These are phyloP conservation scores for Gastrodia elata DNA, from an alignment of 106 monocot genomes.

Conservation along the genomic window DNA sequence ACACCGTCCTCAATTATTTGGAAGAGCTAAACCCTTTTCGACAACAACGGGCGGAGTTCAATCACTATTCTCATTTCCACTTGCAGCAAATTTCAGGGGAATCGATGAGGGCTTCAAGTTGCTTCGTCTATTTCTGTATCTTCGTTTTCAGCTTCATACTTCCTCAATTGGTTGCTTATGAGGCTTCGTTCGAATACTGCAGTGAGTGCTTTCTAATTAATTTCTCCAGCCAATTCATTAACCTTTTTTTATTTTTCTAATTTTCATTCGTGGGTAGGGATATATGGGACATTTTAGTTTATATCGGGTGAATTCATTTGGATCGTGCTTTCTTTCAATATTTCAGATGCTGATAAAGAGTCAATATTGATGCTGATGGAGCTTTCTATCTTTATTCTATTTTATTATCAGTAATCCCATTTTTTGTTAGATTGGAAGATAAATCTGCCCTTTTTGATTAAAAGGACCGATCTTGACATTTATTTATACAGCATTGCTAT, in stretches of 20 bases:
- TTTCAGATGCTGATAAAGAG: background rate
- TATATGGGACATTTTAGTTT: background rate
- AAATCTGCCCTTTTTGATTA: background rate
- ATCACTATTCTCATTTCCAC: background rate
- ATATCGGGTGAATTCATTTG: background rate
- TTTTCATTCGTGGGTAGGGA: background rate
- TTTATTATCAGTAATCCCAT: background rate
- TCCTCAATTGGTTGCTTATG: background rate
- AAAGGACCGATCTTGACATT: background rate
- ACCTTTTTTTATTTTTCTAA: background rate
- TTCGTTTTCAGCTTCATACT: background rate
- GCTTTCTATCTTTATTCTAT: background rate
- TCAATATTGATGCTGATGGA: background rate
- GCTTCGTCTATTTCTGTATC: background rate
- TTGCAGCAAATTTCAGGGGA: background rate
- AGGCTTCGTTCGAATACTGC: slow-evolving; percentile 8
- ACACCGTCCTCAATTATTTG: no score
- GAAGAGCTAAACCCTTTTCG: no score
- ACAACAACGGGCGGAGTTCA: no score
- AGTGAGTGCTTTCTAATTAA: slow-evolving; percentile 1
- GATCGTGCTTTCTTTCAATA: background rate
- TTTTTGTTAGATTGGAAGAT: background rate
- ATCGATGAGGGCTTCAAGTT: slow-evolving; percentile 3
- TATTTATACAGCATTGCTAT: background rate
- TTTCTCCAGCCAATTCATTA: background rate